Evolutionary conservation across 768 basidiomycete species (phyloP), one percentile per base, ranked within the genome.

Genomic region (Kockovaella imperatae): DNA sequence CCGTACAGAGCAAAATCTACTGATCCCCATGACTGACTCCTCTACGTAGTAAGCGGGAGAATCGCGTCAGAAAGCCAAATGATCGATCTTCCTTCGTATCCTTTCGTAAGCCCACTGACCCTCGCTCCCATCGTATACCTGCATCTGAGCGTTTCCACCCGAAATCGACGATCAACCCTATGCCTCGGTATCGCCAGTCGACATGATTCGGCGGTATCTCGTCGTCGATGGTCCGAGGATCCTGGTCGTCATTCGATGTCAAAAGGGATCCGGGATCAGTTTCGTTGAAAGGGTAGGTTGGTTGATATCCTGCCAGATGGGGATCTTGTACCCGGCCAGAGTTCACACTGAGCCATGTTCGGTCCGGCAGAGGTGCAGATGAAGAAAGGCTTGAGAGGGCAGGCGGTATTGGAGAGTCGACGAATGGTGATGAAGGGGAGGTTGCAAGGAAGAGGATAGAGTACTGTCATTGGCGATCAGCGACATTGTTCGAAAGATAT

Each of bases 341-440:
- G 41, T 57, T 57, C 25, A 52, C 14, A 32, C 45, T 48, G n/a
- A 55, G 18, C 61, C 57, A 59, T 31, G 50, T 45, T 35, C 60
- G 35, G 28, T 59, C 44, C 1, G 54, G 43, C 21, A 41, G n/a
- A 3, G 51, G 45, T 4, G 53, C 30, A 30, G 36, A 38, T 21
- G 59, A 35, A 34, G 36, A 18, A 43, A 40, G 32, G 47, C 30
- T 11, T 14, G 56, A 7, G 20, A 28, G 45, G 23, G 10, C 10
- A 21, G 36, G 32, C 14, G 44, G 34, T 35, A 20, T 8, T 21
- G 17, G 20, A 30, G 42, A 23, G 23, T 18, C 1, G 20, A 47
- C 32, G 45, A 57, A 50, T 5, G 56, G 52, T 6, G 56, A 58
- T 11, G 56, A 54, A 28, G 53, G 50, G 18, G 56, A 58, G 4